Evolutionary conservation across 2,329 filamentous ascomycete species (phyloP).

Genomic region (Tolypocladium ovalisporum): DNA sequence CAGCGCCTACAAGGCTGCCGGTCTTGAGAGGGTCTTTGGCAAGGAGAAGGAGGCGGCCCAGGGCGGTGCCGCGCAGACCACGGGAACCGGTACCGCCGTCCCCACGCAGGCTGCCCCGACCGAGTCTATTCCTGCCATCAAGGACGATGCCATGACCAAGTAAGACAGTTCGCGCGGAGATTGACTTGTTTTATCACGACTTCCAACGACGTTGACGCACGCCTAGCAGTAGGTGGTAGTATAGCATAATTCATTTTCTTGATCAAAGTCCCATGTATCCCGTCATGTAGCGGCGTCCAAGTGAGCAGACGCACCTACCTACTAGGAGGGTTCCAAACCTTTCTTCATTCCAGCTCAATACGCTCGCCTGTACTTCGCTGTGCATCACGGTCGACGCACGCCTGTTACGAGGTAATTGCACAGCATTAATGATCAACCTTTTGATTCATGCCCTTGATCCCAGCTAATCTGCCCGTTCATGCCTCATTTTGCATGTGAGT

Average conservation of each 20-base stretch:
- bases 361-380: too few species aligned
- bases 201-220: neutral
- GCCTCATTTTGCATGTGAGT: too few species aligned
- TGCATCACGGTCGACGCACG: neutral
- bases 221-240: neutral
- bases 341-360: neutral
- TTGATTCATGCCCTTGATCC: too few species aligned
- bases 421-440: too few species aligned
- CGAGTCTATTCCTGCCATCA: slow-evolving; percentile 9
- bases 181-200: neutral
- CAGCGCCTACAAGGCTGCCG: slow-evolving; percentile 47
- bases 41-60: slow-evolving; percentile 33
- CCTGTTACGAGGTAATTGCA: neutral
- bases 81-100: neutral
- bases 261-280: too few species aligned
- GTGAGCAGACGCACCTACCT: too few species aligned
- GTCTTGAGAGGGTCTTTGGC: slow-evolving; percentile 46
- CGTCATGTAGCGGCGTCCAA: too few species aligned
- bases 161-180: slow-evolving; percentile 7
- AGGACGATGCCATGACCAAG: slow-evolving; percentile 12
- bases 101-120: slow-evolving; percentile 2
- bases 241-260: neutral
- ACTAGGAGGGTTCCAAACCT: too few species aligned
- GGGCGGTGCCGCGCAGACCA: slow-evolving; percentile 6
- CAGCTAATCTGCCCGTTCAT: too few species aligned